Evolutionary conservation across 2,329 filamentous ascomycete species (phyloP), one percentile per base, ranked within the genome.

Genomic region (Berkeleyomyces rouxiae): DNA sequence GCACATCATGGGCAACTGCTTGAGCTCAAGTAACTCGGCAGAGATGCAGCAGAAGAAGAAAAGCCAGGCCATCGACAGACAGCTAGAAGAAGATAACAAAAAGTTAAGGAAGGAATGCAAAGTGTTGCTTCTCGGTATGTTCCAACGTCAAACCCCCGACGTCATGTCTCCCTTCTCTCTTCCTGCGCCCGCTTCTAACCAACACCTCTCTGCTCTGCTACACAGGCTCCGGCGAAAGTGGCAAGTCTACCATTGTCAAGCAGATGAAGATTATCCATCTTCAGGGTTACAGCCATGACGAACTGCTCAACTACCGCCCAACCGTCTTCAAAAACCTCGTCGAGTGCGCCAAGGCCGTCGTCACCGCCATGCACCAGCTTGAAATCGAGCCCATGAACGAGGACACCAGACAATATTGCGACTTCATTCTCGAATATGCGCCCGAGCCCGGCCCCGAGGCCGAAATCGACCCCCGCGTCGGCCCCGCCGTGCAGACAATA

Each of bases 181-280:
- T 2, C 3, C 6, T 40, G 6, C 13, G 4, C 9, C 31, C 13
- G 40, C 61, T 66, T 58, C 46, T 59, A 42, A 43, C 58, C 37
- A 42, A 46, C 9, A 44, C 46, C 36, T 49, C 33, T 53, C 37
- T 16, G 31, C 23, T n/a, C 16, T 46, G 23, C 13, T 62, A 63
- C 40, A 67, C 72, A 96, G 93, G 93, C 67, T 97, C 93, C 67
- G 93, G 93, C 67, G 93, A 99, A 78, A 97, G 92, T 75, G 93
- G 93, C 68, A 99, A 99, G 76, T 97, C 93, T 64, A 99, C 93
- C 7, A 97, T 99, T 70, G 93, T 99, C 68, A 99, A 99, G 76
- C 93, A 99, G 79, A 99, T 99, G 93, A 99, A 97, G 77, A 99
- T 99, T 69, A 97, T 99, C 71, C 93, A 99, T 72, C 87, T 97